Conservation (phyloP, 768 basidiomycete genomes). For the Russula lepida region DNA sequence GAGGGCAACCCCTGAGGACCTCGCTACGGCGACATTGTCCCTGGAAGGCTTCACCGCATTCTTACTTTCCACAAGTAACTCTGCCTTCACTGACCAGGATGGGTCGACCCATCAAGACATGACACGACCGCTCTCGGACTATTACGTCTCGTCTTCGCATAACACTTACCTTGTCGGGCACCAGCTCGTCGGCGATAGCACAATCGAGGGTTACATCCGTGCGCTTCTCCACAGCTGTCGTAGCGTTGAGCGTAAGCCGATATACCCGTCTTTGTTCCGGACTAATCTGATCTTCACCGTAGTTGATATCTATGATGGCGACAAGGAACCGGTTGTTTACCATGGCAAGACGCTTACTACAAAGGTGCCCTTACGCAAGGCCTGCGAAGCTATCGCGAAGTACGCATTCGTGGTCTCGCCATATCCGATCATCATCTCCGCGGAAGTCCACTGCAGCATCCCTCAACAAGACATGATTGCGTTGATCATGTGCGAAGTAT, state of each 20-base stretch:
- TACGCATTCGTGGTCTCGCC: slow-evolving; percentile 89
- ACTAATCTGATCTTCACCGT: background rate
- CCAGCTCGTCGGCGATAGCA: slow-evolving; percentile 81
- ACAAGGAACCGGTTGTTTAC: slow-evolving; percentile 73
- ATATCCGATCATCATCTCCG: slow-evolving; percentile 88
- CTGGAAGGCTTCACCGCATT: slow-evolving; percentile 68
- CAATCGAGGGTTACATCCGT: slow-evolving; percentile 88
- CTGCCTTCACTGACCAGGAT: slow-evolving; percentile 46
- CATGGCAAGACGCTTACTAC: slow-evolving; percentile 87
- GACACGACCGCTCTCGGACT: slow-evolving; percentile 80
- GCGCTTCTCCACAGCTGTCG: slow-evolving; percentile 84
- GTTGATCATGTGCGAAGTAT: slow-evolving; percentile 57
- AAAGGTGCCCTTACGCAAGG: slow-evolving; percentile 71
- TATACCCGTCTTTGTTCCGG: background rate
- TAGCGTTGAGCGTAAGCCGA: slow-evolving; percentile 78
- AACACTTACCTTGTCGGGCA: slow-evolving; percentile 88
- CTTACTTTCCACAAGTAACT: slow-evolving; percentile 73
- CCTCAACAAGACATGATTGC: slow-evolving; percentile 76
- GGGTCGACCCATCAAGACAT: slow-evolving; percentile 67
- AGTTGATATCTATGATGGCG: slow-evolving; percentile 95
- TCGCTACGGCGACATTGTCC: slow-evolving; percentile 29
- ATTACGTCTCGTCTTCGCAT: slow-evolving; percentile 84
- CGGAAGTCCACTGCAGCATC: slow-evolving; percentile 80
- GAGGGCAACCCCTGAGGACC: slow-evolving; percentile 1
- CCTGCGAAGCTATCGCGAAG: slow-evolving; percentile 75